These are phyloP conservation scores for Cyberlindnera xishuangbannaensis DNA, from an alignment of 805 yeast species.

Conservation along the genomic window DNA sequence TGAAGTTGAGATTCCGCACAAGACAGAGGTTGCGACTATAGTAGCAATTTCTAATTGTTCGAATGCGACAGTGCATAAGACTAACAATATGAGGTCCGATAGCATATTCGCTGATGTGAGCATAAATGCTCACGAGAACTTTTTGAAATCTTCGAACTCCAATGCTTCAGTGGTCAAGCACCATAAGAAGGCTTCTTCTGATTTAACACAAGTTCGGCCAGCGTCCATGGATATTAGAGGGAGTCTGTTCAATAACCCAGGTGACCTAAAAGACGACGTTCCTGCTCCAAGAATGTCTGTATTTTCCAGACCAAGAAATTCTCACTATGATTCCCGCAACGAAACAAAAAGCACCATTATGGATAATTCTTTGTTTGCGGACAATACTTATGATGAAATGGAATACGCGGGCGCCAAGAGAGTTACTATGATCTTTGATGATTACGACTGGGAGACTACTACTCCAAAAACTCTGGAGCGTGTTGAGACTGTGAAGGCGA, in stretches of 20 bases:
- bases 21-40: slow-evolving; percentile 23
- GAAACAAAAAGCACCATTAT: slow-evolving; percentile 17
- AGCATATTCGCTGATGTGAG: slow-evolving; percentile 23
- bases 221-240: slow-evolving; percentile 19
- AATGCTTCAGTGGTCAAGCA: slow-evolving; percentile 18
- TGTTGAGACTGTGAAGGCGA: not conserved
- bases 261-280: slow-evolving; percentile 15
- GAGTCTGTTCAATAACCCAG: slow-evolving; percentile 19
- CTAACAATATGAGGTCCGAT: slow-evolving; percentile 14
- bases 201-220: slow-evolving; percentile 8
- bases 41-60: slow-evolving; percentile 24
- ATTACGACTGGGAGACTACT: slow-evolving; percentile 6
- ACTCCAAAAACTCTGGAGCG: slow-evolving; percentile 1
- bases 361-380: slow-evolving; percentile 23
- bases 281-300: slow-evolving; percentile 9
- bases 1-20: slow-evolving; percentile 24
- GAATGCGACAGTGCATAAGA: slow-evolving; percentile 19
- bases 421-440: slow-evolving; percentile 25
- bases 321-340: slow-evolving; percentile 9
- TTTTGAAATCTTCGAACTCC: slow-evolving; percentile 13
- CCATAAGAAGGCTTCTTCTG: slow-evolving; percentile 19
- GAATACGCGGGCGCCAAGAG: slow-evolving; percentile 22
- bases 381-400: slow-evolving; percentile 20
- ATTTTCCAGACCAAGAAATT: slow-evolving; percentile 15
- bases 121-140: slow-evolving; percentile 4